Conservation (phyloP, 805 yeast species). For the Candida ulmi region DNA sequence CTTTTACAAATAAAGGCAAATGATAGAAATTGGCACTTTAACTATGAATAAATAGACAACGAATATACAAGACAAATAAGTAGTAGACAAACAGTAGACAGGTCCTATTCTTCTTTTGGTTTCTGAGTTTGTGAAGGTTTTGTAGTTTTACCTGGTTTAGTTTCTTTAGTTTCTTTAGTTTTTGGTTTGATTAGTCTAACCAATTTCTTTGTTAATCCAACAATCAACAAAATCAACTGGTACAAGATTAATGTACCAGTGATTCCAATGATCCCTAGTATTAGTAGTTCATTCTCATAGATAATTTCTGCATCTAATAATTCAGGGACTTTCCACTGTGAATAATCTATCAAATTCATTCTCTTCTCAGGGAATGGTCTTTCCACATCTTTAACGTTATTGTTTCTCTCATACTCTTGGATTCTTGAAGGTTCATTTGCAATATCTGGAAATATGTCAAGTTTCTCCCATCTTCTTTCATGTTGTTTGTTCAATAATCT, state of each 20-base stretch:
- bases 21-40: no score
- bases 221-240: not conserved
- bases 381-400: slow-evolving; percentile 28
- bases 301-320: slow-evolving; percentile 41
- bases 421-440: slow-evolving; percentile 44
- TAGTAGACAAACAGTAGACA: no score
- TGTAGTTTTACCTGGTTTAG: no score
- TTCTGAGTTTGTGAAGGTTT: no score
- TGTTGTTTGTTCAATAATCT: slow-evolving; percentile 17
- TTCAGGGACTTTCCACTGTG: slow-evolving; percentile 24
- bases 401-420: slow-evolving; percentile 51
- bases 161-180: no score
- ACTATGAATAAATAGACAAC: no score
- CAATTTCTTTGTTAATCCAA: no score
- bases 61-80: no score
- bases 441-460: slow-evolving; percentile 50
- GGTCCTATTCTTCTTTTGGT: no score
- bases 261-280: slow-evolving; percentile 30
- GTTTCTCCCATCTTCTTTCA: slow-evolving; percentile 28
- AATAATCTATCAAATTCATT: slow-evolving; percentile 28
- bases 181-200: not conserved
- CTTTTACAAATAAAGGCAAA: no score
- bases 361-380: slow-evolving; percentile 26
- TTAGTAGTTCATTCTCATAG: slow-evolving; percentile 43
- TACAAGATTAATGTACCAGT: slow-evolving; percentile 3